phyloP scores from a whole-genome alignment of 2,329 filamentous ascomycete genomes.

The Didymellaceae sp. region DNA sequence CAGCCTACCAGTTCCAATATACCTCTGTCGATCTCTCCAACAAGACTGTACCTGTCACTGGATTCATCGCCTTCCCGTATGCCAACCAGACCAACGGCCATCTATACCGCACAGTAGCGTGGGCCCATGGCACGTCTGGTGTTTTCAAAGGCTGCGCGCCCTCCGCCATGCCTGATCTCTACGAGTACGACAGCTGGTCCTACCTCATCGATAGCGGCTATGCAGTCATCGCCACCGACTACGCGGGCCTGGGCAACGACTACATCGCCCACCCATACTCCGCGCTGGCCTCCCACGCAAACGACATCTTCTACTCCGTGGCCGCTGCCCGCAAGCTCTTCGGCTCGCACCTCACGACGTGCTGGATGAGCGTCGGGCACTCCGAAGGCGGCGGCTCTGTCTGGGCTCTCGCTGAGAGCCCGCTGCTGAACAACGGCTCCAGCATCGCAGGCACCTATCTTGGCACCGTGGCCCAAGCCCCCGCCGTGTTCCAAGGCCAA shows the following conservation, averaged over 20 bases:
- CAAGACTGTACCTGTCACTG: neutral
- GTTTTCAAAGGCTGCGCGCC: constrained; percentile 7
- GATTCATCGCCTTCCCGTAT: constrained; percentile 8
- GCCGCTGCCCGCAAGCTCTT: constrained; percentile 6
- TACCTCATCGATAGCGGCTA: neutral
- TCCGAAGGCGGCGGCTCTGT: constrained; percentile 10
- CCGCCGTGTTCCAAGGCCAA: constrained; percentile 4
- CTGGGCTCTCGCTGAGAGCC: constrained; percentile 6
- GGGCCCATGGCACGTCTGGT: constrained; percentile 7
- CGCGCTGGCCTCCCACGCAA: neutral
- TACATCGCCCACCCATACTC: constrained; percentile 4
- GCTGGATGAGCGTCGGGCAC: constrained; percentile 6
- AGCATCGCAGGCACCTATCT: neutral
- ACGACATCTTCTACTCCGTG: constrained; percentile 9
- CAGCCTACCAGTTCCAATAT: constrained; percentile 4
- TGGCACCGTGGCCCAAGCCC: constrained; percentile 4
- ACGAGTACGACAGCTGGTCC: constrained; percentile 3
- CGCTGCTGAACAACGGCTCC: neutral
- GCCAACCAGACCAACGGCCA: neutral
- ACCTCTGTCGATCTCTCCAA: constrained; percentile 1
- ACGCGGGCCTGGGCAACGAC: constrained; percentile 7
- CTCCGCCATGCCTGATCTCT: constrained; percentile 1
- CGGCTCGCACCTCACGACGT: neutral
- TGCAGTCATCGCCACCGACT: constrained; percentile 6
- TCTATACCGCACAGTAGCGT: constrained; percentile 1